Base-by-base conservation (phyloP, 306 rosid species). In the Dicorynia guianensis region DNA sequence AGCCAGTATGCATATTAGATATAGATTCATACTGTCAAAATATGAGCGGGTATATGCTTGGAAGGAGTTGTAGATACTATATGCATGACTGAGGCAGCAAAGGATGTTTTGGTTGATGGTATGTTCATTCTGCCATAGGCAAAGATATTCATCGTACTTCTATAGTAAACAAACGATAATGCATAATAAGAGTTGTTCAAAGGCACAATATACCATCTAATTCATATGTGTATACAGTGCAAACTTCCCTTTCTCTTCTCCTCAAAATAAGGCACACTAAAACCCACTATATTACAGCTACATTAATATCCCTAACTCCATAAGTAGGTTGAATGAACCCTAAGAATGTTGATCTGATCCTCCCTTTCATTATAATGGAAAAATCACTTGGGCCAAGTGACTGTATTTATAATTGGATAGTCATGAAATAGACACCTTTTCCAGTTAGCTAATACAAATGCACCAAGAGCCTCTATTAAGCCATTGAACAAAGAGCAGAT, bases 391-490 rank as follows among this genome's bases (percentile, higher is more conserved):
- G 1, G 1, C 30, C 30, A 25, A 25, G 1, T 25, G 30, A 25
- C 30, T 25, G 30, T 25, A 25, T 25, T 25, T 25, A 13, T 39
- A 55, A 38, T 57, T 44, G 34, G 33, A 57, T 43, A 15, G 11
- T 35, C 56, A 56, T 9, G 67, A 57, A 57, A 72, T 43, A 14
- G 57, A 44, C 65, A 30, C 48, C n/a, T n/a, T 46, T 18, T 33
- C 44, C 17, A 33, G 40, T 25, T 25, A 25, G 43, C 33, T 20
- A 4, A 14, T 14, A 34, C n/a, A n/a, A 58, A 47, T 43, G 67
- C 10, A 44, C 43, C 59, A 8, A 48, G 15, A 14, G 57, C 46
- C 33, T 57, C 67, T 7, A 46, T 6, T 33, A 14, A 71, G 9
- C 48, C 60, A 33, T 35, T 25, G 50, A 54, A 13, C 50, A 20